A percentile compares a stretch with the other conserved stretches of the same genome.
phyloP scores from a whole-genome alignment of 164 flowering plant genomes.

The Vitis rupestris region DNA sequence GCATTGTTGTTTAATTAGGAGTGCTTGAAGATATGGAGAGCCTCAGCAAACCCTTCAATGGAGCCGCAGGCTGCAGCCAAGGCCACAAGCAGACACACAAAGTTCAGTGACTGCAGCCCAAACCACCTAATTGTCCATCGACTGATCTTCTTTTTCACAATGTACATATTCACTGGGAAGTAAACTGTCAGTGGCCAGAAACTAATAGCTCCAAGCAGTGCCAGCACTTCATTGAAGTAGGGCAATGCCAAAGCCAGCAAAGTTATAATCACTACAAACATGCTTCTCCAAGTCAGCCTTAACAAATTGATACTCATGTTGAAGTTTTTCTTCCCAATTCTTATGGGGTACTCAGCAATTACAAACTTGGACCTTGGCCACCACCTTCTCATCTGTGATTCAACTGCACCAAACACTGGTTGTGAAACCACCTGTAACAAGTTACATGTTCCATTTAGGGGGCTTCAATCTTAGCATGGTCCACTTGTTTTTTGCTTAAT shows the following conservation, averaged over 20 bases:
- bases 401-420: conserved; percentile 21
- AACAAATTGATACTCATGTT: conserved; percentile 13
- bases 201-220: conserved; percentile 47
- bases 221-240: conserved; percentile 58
- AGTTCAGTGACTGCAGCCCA: conserved; percentile 33
- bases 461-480: too few relatives aligned
- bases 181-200: conserved; percentile 59
- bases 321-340: conserved; percentile 5
- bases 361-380: conserved; percentile 7
- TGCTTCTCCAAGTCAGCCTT: conserved; percentile 39
- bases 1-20: conserved; percentile 9
- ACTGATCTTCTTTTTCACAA: conserved; percentile 32
- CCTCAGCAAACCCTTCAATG: conserved; percentile 38
- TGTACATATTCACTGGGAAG: conserved; percentile 60
- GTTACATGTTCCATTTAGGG: too few relatives aligned
- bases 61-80: conserved; percentile 49
- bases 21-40: conserved; percentile 27
- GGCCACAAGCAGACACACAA: conserved; percentile 40
- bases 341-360: conserved; percentile 18
- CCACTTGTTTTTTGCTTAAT: too few relatives aligned
- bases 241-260: conserved; percentile 52
- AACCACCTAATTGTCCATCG: conserved; percentile 29
- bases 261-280: conserved; percentile 33
- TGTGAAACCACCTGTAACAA: conserved; percentile 37
- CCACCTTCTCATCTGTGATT: too few relatives aligned